Conservation (phyloP, 257 asterid genomes). For the Nemophila menziesii region DNA sequence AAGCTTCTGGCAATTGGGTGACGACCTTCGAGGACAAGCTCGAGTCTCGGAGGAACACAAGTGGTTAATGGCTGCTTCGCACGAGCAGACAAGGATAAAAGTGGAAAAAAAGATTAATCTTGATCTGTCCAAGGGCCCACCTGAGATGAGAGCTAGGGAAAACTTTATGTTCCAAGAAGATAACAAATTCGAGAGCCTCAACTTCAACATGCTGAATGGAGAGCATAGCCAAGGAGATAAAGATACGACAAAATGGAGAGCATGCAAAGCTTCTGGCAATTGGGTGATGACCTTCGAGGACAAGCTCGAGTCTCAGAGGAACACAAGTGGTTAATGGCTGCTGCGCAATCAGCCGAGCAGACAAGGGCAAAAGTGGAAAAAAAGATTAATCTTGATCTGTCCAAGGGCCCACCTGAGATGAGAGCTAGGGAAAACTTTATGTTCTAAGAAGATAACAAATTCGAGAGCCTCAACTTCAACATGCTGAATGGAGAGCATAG, state of each 20-base stretch:
- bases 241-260: slow-evolving; percentile 50
- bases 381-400: slow-evolving; percentile 68
- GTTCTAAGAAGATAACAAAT: slow-evolving; percentile 69
- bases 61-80: slow-evolving; percentile 78
- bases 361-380: slow-evolving; percentile 67
- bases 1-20: slow-evolving; percentile 89
- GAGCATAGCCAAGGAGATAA: no score
- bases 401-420: slow-evolving; percentile 48
- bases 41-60: slow-evolving; percentile 74
- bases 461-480: slow-evolving; percentile 59
- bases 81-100: slow-evolving; percentile 73
- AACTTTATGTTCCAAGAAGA: slow-evolving; percentile 55
- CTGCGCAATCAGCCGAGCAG: slow-evolving; percentile 83
- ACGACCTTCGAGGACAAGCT: slow-evolving; percentile 88
- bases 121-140: slow-evolving; percentile 60
- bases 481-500: no score
- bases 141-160: slow-evolving; percentile 52
- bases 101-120: slow-evolving; percentile 67
- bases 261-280: slow-evolving; percentile 69
- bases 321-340: slow-evolving; percentile 76
- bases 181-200: slow-evolving; percentile 63
- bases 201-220: slow-evolving; percentile 63
- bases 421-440: slow-evolving; percentile 48
- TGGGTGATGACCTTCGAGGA: slow-evolving; percentile 91
- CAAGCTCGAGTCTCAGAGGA: slow-evolving; percentile 77